Evolutionary conservation across 2,329 filamentous ascomycete species (phyloP), one percentile per base, ranked within the genome.

Genomic region (Stromatinia cepivora): DNA sequence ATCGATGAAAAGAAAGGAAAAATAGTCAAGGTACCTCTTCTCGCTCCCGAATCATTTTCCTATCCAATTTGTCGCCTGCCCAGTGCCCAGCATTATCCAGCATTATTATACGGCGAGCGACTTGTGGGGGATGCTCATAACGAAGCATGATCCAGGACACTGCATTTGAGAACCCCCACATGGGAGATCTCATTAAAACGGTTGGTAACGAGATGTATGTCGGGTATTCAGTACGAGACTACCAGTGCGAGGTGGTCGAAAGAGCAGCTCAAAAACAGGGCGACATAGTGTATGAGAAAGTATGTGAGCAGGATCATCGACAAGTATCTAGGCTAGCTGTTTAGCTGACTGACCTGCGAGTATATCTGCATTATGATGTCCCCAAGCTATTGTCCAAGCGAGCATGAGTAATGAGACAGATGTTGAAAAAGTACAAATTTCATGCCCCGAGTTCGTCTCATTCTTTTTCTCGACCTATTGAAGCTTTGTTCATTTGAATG

Each of bases 391-490:
- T 15, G 28, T 62, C 28, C 45, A 31, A 62, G 59, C 28, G 28
- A 50, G 46, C 46, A 28, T 50, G 45, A 25, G 50, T 50, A 52
- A 39, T 36, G 45, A 48, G 59, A 50, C 45, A 17, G 28, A 46
- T 36, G 20, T 42, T 15, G 28, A 46, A 62, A 48, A 50, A n/a
- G 45, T 36, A 50, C 28, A 48, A 46, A 34, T 31, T 25, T 36
- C 52, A 25, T 48, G 4, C 53, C 52, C 25, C 34, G 22, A 64
- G 66, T 68, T 68, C 66, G 28, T 68, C 66, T 68, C 58, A 64
- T 64, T 25, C 39, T 64, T 48, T 36, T 57, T 64, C 25, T 39
- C 46, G 58, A 46, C 48, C 61, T 68, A 42, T 42, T 22, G n/a
- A 63, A 68, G 66, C 66, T 68, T 64, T 56, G 58, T 52, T 68